Evolutionary conservation across 148 eudicot genomes (phyloP), one percentile per base, ranked within the genome.

Genomic region (Hydrangea macrophylla): DNA sequence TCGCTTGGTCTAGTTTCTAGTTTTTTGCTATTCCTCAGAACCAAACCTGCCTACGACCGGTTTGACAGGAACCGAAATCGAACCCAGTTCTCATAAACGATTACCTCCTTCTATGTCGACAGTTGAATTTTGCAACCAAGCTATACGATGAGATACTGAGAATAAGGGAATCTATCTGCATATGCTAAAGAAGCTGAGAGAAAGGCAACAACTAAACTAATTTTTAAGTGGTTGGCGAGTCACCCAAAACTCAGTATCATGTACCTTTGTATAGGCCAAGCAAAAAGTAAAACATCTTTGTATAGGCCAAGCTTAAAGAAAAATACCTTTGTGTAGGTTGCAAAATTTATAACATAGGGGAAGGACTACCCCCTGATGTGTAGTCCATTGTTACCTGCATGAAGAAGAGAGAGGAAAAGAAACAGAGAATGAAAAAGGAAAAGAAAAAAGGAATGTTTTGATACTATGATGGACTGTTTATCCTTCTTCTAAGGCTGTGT

Each of bases 11-110:
- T 74, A 10, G 63, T 40, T 31, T 68, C 36, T 39, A 74, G 78
- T 32, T 39, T 57, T 32, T 31, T 74, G 64, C 54, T 74, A 9
- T 74, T 74, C 54, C 22, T 62, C 9, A 61, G 78, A 64, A 74
- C 78, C 5, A 56, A 31, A 30, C 33, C 45, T 28, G 78, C 73
- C 51, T 74, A 74, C 11, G 68, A 68, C 37, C 13, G 50, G 3
- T 15, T 56, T 6, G 58, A 55, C 50, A 55, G 30, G 53, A 25
- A 18, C 6, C 61, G 62, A 27, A 67, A 67, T 67, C 70, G 9
- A 33, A 35, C 9, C 15, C 50, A 66, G 35, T 54, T 35, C 60
- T 25, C 70, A 5, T 33, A 53, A 45, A 9, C 13, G 42, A 50
- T 11, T 6, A 13, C 20, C 32, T 20, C 37, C 18, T 0, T 17